Evolutionary conservation across 2,329 filamentous ascomycete genomes (phyloP), one percentile per base, ranked within the genome.

Genomic region (Ophiostoma sp.): DNA sequence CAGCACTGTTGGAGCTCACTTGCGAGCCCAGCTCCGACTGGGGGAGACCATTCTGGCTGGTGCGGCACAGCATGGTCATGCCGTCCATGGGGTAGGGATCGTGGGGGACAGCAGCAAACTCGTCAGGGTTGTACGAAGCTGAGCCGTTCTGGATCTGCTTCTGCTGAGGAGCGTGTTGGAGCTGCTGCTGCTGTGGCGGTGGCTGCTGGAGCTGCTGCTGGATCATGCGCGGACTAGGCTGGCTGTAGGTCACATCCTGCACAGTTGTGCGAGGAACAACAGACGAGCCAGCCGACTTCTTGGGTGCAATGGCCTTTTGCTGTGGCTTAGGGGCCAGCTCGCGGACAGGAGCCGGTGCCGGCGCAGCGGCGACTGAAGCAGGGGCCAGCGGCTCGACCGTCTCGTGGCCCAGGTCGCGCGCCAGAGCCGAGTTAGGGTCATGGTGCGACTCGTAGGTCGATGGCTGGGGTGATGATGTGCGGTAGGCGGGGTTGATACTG

Each of bases 381-480:
- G 60, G 52, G n/a, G 57, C 57, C 27, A 62, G 57, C 27, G 57
- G 62, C 31, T 65, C 62, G 8, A 27, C 8, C 8, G 31, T 10
- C 33, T 72, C 67, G 36, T 68, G 71, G 27, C 68, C 68, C 77
- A 95, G 80, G 72, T 92, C 88, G 69, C 88, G 85, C 8, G 90
- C 90, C 70, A 95, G 81, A 62, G 86, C 85, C 7, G 90, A 90
- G 75, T 93, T 73, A 2, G 92, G 92, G 76, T 97, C 93, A 77
- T 97, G 91, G 75, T 97, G 94, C 48, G 94, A 96, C 76, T 96
- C 93, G 75, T 91, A 96, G 0, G 90, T 93, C 3, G 95, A 97
- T 13, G 94, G 94, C 77, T 97, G 94, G 1, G 96, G 95, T 8
- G 95, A 99, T 0, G 95, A 96, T n/a, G 90, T 93, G 72, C 96